These are phyloP conservation scores for Platanus orientalis DNA, from an alignment of 164 flowering plant species.

Conservation along the genomic window DNA sequence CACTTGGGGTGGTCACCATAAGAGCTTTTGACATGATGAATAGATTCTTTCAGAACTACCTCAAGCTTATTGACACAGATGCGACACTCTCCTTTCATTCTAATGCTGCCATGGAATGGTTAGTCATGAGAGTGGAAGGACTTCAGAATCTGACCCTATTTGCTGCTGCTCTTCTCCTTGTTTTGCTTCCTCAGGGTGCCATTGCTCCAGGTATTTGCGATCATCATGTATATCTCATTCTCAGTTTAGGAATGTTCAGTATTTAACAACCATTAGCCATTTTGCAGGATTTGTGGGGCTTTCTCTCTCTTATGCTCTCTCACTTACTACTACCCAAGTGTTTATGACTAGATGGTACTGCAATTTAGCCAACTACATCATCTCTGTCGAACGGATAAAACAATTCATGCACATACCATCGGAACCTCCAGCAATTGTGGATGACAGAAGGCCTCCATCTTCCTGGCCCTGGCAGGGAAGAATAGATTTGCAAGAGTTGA, in stretches of 20 bases:
- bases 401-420: too few relatives aligned
- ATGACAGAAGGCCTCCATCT: slow-evolving; percentile 61
- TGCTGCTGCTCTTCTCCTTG: slow-evolving; percentile 56
- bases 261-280: slow-evolving; percentile 72
- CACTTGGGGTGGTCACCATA: too few relatives aligned
- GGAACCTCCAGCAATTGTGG: too few relatives aligned
- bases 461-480: slow-evolving; percentile 79
- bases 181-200: slow-evolving; percentile 50
- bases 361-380: too few relatives aligned
- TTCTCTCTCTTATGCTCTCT: slow-evolving; percentile 79
- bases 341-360: too few relatives aligned
- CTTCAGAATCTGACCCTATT: slow-evolving; percentile 65
- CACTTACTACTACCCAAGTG: slow-evolving; percentile 45
- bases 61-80: too few relatives aligned
- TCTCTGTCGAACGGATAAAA: too few relatives aligned
- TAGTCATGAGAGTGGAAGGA: slow-evolving; percentile 57
- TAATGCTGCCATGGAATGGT: slow-evolving; percentile 78
- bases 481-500: slow-evolving; percentile 59
- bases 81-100: slow-evolving; percentile 65
- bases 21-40: too few relatives aligned
- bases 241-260: not conserved
- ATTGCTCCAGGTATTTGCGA: slow-evolving; percentile 60
- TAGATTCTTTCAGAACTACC: too few relatives aligned
- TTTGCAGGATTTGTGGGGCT: too few relatives aligned
- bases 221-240: too few relatives aligned